phyloP scores from a whole-genome alignment of 83 land plant species.

The Larix sibirica region DNA sequence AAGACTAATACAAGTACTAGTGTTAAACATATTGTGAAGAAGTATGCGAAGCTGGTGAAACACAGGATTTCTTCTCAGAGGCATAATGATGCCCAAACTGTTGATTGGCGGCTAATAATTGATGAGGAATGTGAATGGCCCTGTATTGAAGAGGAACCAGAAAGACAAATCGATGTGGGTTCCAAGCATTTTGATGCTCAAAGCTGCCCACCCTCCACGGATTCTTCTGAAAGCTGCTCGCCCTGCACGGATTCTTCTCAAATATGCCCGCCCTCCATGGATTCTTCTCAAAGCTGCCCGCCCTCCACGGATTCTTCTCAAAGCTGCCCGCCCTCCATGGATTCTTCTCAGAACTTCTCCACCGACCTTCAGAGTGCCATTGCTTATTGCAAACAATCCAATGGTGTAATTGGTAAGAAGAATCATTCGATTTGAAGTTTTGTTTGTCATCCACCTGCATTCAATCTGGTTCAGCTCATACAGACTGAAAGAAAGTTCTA shows the following conservation, averaged over 20 bases:
- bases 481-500: too few species aligned
- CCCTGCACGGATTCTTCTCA: too few species aligned
- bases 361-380: neutral
- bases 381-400: constrained; percentile 11
- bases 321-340: too few species aligned
- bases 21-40: neutral
- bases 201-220: neutral
- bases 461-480: too few species aligned
- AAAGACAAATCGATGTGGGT: neutral
- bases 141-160: neutral
- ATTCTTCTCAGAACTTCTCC: neutral
- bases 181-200: neutral
- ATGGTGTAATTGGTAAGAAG: neutral
- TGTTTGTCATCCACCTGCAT: too few species aligned
- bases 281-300: too few species aligned
- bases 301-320: too few species aligned
- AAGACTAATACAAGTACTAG: neutral
- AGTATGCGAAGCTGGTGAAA: constrained; percentile 3
- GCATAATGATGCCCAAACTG: neutral
- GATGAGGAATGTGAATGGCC: neutral
- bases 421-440: too few species aligned
- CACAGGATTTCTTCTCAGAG: constrained; percentile 1
- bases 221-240: neutral
- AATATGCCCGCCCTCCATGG: too few species aligned
- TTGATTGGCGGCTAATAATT: neutral